Percentiles rank a stretch among this genome's conserved stretches.
Evolutionary conservation across 345 rosid genomes (phyloP).

Genomic region (Ricinus communis): DNA sequence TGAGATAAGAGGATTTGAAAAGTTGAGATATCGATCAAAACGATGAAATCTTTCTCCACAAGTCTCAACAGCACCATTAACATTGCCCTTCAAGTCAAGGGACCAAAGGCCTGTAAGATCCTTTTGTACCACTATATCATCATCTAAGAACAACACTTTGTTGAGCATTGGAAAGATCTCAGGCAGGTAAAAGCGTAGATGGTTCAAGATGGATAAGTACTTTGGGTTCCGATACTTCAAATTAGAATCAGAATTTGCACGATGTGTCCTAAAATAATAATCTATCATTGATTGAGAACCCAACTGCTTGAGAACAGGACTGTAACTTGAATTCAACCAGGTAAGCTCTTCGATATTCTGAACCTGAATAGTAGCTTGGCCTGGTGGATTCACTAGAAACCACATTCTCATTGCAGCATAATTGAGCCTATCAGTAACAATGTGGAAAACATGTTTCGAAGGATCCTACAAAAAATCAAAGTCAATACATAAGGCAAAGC

Average conservation of each 20-base stretch:
- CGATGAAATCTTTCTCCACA: constrained; percentile 97
- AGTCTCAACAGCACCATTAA: constrained; percentile 98
- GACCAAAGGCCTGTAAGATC: constrained; percentile 87
- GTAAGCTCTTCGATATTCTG: constrained; percentile 88
- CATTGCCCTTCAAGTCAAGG: constrained; percentile 86
- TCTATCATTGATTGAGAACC: constrained; percentile 83
- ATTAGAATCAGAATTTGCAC: constrained; percentile 68
- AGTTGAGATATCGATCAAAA: constrained; percentile 94
- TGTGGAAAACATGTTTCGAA: constrained; percentile 83
- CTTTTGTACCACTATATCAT: constrained; percentile 90
- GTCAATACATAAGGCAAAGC: constrained; percentile 12
- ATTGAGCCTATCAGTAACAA: constrained; percentile 91
- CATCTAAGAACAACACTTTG: constrained; percentile 91
- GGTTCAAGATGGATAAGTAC: constrained; percentile 91
- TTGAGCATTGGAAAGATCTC: constrained; percentile 91
- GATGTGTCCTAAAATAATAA: constrained; percentile 87
- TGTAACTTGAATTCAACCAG: constrained; percentile 93
- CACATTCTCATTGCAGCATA: constrained; percentile 99
- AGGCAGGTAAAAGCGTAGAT: constrained; percentile 94
- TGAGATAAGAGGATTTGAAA: constrained; percentile 90
- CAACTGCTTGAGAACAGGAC: constrained; percentile 95
- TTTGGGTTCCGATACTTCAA: constrained; percentile 95
- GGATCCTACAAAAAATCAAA: constrained; percentile 64
- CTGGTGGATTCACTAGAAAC: constrained; percentile 84
- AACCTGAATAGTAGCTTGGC: constrained; percentile 80